Percentiles rank a stretch among this genome's conserved stretches.
These are phyloP conservation scores for Pseudomassariella vexata DNA, from an alignment of 2,329 filamentous ascomycete genomes.

Conservation along the genomic window DNA sequence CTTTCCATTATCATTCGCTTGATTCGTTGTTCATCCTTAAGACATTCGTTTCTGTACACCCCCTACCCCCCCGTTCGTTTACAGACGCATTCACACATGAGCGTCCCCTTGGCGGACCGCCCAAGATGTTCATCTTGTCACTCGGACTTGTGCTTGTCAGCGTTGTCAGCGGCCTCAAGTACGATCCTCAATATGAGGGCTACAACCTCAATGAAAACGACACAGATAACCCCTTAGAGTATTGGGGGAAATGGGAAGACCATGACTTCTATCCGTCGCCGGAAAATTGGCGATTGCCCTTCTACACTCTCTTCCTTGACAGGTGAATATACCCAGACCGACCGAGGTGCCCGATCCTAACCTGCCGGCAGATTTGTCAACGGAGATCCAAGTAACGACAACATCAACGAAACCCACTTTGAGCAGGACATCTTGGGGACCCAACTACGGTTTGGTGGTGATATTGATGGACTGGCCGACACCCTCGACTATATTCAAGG, in stretches of 20 bases:
- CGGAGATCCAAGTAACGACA: conserved; percentile 58
- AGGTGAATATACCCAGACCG: too few relatives aligned
- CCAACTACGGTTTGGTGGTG: conserved; percentile 59
- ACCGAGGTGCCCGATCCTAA: too few relatives aligned
- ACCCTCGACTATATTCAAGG: conserved; percentile 60
- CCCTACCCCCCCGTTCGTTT: too few relatives aligned
- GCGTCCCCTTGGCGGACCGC: too few relatives aligned
- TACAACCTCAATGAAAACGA: conserved; percentile 59
- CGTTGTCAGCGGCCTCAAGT: not conserved
- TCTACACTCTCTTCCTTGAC: conserved; percentile 62
- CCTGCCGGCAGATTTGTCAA: conserved; percentile 60
- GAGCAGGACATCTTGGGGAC: conserved; percentile 56
- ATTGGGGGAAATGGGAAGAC: conserved; percentile 47
- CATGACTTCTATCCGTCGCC: conserved; percentile 50
- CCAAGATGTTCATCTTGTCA: too few relatives aligned
- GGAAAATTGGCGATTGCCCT: conserved; percentile 58
- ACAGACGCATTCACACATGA: too few relatives aligned
- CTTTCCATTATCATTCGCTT: too few relatives aligned
- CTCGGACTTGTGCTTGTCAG: too few relatives aligned
- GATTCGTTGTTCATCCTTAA: too few relatives aligned
- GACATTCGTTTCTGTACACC: too few relatives aligned
- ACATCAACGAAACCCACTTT: conserved; percentile 54
- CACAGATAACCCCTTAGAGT: conserved; percentile 52
- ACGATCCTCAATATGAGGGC: not conserved
- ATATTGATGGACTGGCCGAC: conserved; percentile 50